Conservation (phyloP, 805 yeast genomes). For the Ogataea zsoltii region DNA sequence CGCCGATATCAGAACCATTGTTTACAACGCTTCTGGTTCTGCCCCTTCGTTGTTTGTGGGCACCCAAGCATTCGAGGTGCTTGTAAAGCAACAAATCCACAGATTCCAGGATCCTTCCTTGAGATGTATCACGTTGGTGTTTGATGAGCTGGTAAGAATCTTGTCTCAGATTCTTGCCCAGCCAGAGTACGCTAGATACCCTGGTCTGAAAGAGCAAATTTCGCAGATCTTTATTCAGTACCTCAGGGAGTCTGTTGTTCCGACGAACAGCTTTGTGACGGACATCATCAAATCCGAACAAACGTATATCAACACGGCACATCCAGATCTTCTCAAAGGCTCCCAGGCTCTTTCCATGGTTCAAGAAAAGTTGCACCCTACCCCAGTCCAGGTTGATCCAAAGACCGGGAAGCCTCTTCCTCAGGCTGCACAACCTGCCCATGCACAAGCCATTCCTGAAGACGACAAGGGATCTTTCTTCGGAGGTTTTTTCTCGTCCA, state of each 20-base stretch:
- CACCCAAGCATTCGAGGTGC: conserved; percentile 93
- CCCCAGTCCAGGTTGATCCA: conserved; percentile 80
- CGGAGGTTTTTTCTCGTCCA: conserved; percentile 91
- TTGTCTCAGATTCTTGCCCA: conserved; percentile 79
- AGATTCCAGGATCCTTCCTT: conserved; percentile 93
- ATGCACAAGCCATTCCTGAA: conserved; percentile 37
- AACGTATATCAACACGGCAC: conserved; percentile 95
- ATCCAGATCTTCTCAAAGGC: conserved; percentile 93
- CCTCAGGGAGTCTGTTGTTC: conserved; percentile 74
- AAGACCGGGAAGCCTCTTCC: conserved; percentile 84
- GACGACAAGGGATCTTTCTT: conserved; percentile 78
- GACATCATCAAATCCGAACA: conserved; percentile 88
- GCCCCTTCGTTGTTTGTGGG: conserved; percentile 96
- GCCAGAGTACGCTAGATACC: conserved; percentile 85
- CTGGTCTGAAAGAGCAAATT: conserved; percentile 84
- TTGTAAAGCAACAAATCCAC: conserved; percentile 89
- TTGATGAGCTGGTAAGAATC: conserved; percentile 92
- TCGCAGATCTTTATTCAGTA: conserved; percentile 77
- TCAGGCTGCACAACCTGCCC: conserved; percentile 31
- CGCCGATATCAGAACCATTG: conserved; percentile 92
- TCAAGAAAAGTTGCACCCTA: conserved; percentile 81
- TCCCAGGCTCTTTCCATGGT: conserved; percentile 93
- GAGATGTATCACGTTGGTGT: conserved; percentile 85
- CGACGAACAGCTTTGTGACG: conserved; percentile 81
- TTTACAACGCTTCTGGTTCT: conserved; percentile 95